Evolutionary conservation across 2,329 filamentous ascomycete species (phyloP).

Genomic region (Trichoderma simmonsii): DNA sequence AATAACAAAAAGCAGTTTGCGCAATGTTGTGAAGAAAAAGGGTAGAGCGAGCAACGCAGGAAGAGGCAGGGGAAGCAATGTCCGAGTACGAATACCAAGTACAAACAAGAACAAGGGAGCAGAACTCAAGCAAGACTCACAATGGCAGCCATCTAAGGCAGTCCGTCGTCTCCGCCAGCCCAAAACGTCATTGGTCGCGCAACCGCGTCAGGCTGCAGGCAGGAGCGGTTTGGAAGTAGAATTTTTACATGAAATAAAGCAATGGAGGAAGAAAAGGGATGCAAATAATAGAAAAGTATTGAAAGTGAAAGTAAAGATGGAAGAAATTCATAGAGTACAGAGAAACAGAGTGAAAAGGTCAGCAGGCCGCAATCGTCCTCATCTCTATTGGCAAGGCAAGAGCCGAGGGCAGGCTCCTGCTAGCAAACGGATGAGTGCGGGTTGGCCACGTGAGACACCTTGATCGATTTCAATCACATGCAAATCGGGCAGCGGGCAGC

Average conservation of each 20-base stretch:
- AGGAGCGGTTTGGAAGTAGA: not conserved
- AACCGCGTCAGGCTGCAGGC: not conserved
- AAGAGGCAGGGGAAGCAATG: not conserved
- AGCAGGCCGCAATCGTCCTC: constrained; percentile 9
- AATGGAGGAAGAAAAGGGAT: not conserved
- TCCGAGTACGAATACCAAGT: not conserved
- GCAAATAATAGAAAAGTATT: not conserved
- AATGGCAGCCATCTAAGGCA: constrained; percentile 35
- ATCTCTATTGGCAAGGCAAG: not conserved
- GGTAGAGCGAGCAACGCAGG: not conserved
- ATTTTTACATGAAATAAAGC: not conserved
- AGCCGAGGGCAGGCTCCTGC: constrained; percentile 10
- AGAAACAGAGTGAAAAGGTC: not conserved
- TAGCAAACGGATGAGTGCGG: constrained; percentile 1
- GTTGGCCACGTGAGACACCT: constrained; percentile 10
- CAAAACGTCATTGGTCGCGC: constrained; percentile 31
- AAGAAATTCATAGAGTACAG: not conserved
- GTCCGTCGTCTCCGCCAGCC: constrained; percentile 24
- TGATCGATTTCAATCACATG: constrained; percentile 15
- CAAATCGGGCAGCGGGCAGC: not conserved
- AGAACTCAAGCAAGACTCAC: constrained; percentile 26
- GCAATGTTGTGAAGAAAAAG: not conserved
- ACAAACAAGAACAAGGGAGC: not conserved
- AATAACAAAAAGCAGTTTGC: not conserved
- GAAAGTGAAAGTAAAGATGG: not conserved